Evolutionary conservation across 805 yeast species (phyloP), one percentile per base, ranked within the genome.

Genomic region (Wickerhamomyces kurtzmanii): DNA sequence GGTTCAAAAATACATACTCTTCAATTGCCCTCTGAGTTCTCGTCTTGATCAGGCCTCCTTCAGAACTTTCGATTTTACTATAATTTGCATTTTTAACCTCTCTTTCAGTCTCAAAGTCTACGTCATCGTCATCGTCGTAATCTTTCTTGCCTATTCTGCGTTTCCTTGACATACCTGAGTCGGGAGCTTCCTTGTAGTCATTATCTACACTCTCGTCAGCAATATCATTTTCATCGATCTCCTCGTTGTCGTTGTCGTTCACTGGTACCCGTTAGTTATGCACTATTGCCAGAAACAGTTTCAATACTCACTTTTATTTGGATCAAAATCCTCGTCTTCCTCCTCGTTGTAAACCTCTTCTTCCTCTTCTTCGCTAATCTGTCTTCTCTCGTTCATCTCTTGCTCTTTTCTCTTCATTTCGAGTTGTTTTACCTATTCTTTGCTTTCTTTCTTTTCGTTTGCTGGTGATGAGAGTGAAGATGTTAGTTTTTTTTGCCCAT

Each of bases 1-100:
- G 2, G 24, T 24, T 22, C 40, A 51, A 12, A n/a, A n/a, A n/a
- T n/a, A n/a, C n/a, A n/a, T n/a, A n/a, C n/a, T 45, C 48, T 29
- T 74, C 81, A 14, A 56, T 34, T 17, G 53, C 54, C 26, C 80
- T 51, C 37, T 76, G 89, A 14, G 70, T 63, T 38, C 94, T 61
- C 1, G 94, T 83, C 42, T 72, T 71, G 20, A 83, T 67, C 30
- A 77, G 62, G 0, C 85, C 79, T n/a, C 78, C 80, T 10, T 58
- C 44, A 25, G 62, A 42, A 44, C 71, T 69, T 35, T 72, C 81
- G 5, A 79, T 68, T 4, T 53, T 53, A 6, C 68, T 57, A 45
- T 79, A 79, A 16, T 42, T 36, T 9, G 51, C 46, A 13, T 27
- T 37, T 15, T 34, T 30, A 6, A 44, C 47, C 15, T 47, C 59